Evolutionary conservation across 1,139 yeast genomes (phyloP).

Genomic region (Saccharomyces hybrid): DNA sequence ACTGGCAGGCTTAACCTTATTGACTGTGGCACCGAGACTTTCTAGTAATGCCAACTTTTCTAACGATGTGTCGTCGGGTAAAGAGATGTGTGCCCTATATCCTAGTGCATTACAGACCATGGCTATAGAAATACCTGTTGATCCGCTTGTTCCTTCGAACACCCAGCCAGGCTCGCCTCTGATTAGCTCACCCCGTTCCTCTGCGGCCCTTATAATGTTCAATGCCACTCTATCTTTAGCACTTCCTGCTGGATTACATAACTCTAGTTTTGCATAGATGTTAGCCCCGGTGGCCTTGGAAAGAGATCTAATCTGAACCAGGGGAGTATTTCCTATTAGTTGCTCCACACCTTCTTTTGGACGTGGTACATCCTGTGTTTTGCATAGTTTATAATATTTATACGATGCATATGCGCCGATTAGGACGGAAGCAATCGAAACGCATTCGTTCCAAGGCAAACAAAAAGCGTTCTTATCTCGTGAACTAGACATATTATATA

Average conservation of each 20-base stretch:
- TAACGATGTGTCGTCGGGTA: conserved; percentile 86
- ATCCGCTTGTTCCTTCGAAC: conserved; percentile 93
- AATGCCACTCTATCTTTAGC: conserved; percentile 93
- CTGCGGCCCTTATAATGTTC: conserved; percentile 69
- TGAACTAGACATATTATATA: neutral
- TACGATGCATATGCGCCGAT: neutral
- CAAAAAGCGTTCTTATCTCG: neutral
- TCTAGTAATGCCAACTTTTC: conserved; percentile 69
- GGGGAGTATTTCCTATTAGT: conserved; percentile 83
- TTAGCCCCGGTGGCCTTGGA: conserved; percentile 59
- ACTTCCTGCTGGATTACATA: conserved; percentile 87
- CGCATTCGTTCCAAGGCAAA: neutral
- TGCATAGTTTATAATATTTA: neutral
- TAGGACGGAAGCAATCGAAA: neutral
- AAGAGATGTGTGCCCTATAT: conserved; percentile 78
- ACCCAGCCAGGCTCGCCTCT: conserved; percentile 46
- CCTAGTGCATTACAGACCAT: conserved; percentile 82
- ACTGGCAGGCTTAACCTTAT: conserved; percentile 87
- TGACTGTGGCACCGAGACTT: conserved; percentile 74
- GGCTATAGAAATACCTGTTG: conserved; percentile 92
- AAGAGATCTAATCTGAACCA: conserved; percentile 71
- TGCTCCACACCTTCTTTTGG: conserved; percentile 41
- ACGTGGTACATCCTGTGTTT: neutral
- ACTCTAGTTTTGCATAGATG: conserved; percentile 79
- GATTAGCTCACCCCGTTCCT: conserved; percentile 46